Conservation (phyloP, 1,284 basidiomycete genomes). For the Marasmius fiardii region DNA sequence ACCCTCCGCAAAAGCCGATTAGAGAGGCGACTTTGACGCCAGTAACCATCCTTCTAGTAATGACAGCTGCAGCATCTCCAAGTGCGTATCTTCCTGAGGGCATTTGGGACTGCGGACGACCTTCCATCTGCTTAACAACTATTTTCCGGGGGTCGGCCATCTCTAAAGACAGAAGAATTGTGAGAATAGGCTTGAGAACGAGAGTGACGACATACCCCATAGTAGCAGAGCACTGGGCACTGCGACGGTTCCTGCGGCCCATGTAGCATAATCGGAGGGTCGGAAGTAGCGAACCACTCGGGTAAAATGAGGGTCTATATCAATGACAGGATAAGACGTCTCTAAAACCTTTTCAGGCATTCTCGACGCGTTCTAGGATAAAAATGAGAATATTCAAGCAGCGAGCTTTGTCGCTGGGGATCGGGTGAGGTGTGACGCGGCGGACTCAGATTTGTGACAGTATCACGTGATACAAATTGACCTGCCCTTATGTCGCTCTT, state of each 20-base stretch:
- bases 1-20: conserved; percentile 82
- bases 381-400: neutral
- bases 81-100: conserved; percentile 33
- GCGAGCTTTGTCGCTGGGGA: neutral
- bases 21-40: conserved; percentile 35
- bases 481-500: conserved; percentile 23
- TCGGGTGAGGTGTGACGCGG: neutral
- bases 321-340: conserved; percentile 82
- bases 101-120: conserved; percentile 14
- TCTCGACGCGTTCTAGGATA: conserved; percentile 12
- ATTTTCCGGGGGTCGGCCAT: conserved; percentile 37
- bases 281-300: conserved; percentile 92
- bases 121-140: conserved; percentile 9
- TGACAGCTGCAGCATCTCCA: conserved; percentile 29
- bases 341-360: conserved; percentile 74
- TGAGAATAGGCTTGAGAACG: conserved; percentile 4
- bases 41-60: conserved; percentile 12
- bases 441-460: neutral
- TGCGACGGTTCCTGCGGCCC: conserved; percentile 80
- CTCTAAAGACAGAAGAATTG: conserved; percentile 28
- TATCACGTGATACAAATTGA: conserved; percentile 19
- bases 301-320: conserved; percentile 87
- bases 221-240: conserved; percentile 75
- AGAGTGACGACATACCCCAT: conserved; percentile 53
- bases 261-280: conserved; percentile 81